These are phyloP conservation scores for Blastomyces emzantsi DNA, from an alignment of 2,329 filamentous ascomycete genomes.

Conservation along the genomic window DNA sequence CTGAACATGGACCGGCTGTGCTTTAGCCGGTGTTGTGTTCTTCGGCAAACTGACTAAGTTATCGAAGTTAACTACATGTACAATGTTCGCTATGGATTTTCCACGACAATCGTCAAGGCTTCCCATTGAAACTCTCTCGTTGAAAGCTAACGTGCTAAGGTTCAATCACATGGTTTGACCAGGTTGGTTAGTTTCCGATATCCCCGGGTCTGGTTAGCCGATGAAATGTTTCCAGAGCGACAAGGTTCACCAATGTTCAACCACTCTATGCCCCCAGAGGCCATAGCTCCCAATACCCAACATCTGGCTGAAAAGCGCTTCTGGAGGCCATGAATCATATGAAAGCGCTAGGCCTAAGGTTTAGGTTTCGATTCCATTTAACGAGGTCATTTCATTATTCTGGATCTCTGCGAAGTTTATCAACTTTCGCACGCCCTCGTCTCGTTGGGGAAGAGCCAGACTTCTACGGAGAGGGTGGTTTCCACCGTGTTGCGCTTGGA, in stretches of 20 bases:
- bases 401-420: not conserved
- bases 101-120: not conserved
- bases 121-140: not conserved
- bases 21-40: no score
- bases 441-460: conserved; percentile 64
- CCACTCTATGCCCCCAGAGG: not conserved
- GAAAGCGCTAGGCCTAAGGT: not conserved
- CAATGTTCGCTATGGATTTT: not conserved
- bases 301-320: not conserved
- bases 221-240: not conserved
- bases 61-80: no score
- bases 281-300: not conserved
- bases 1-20: no score
- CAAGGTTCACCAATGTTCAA: not conserved
- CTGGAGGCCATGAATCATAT: not conserved
- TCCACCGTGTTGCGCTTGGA: conserved; percentile 79
- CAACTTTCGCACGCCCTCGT: not conserved
- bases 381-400: not conserved
- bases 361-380: not conserved
- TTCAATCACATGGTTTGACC: not conserved
- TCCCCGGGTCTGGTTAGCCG: not conserved
- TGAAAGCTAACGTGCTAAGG: not conserved
- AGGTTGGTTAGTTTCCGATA: not conserved
- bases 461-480: conserved; percentile 91
- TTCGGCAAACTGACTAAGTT: no score